These are phyloP conservation scores for Ophiostoma angusticollis DNA, from an alignment of 2,329 filamentous ascomycete genomes.

Conservation along the genomic window DNA sequence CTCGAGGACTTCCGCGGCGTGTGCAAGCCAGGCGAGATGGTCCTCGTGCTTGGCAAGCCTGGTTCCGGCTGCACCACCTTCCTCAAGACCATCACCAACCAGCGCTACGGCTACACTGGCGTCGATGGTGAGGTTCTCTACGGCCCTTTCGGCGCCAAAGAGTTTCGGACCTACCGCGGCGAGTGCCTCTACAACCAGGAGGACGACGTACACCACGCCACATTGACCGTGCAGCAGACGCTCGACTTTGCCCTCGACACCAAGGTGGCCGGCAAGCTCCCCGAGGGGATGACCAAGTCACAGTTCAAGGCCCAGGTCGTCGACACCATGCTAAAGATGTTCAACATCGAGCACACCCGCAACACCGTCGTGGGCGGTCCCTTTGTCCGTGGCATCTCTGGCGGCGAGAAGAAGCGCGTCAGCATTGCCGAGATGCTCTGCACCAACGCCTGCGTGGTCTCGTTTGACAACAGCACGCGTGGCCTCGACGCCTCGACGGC, in stretches of 20 bases:
- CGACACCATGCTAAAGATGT: conserved; percentile 70
- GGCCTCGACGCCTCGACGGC: conserved; percentile 44
- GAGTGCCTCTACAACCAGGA: conserved; percentile 80
- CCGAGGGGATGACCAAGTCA: conserved; percentile 55
- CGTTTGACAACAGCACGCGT: conserved; percentile 57
- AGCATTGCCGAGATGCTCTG: conserved; percentile 76
- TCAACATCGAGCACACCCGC: conserved; percentile 81
- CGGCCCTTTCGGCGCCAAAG: conserved; percentile 56
- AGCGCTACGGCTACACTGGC: conserved; percentile 42
- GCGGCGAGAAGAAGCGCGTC: conserved; percentile 67
- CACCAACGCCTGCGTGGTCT: conserved; percentile 55
- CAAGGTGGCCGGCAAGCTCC: conserved; percentile 71
- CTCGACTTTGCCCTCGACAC: conserved; percentile 74
- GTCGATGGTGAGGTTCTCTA: conserved; percentile 61
- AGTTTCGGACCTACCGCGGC: conserved; percentile 64
- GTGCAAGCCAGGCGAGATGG: conserved; percentile 75
- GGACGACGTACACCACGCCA: conserved; percentile 76
- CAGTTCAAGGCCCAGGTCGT: conserved; percentile 64
- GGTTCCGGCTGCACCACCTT: conserved; percentile 62
- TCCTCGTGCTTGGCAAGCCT: conserved; percentile 66
- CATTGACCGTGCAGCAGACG: conserved; percentile 77
- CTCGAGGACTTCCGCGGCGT: conserved; percentile 59
- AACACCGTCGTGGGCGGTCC: conserved; percentile 76
- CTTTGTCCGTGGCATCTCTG: conserved; percentile 68
- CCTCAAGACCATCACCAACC: conserved; percentile 55